Evolutionary conservation across 148 eudicot species (phyloP).

Genomic region (Persicaria maculosa): DNA sequence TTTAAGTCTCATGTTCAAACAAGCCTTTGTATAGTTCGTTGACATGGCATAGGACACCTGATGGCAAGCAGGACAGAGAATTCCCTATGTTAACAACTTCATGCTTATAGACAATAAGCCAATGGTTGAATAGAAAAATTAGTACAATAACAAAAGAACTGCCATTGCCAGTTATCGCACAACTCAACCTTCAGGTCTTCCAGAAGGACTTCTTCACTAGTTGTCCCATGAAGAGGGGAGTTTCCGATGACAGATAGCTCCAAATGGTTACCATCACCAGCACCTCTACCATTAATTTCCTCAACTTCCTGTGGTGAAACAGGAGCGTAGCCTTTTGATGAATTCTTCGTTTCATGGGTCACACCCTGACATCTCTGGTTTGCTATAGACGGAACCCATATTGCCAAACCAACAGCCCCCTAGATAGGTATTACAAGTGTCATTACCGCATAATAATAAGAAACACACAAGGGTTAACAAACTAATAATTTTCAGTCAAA

Average conservation of each 20-base stretch:
- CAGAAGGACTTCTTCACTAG: slow-evolving; percentile 47
- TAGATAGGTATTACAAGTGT: slow-evolving; percentile 20
- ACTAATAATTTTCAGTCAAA: no score
- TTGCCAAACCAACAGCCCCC: slow-evolving; percentile 98
- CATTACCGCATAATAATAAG: background rate
- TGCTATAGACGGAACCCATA: slow-evolving; percentile 96
- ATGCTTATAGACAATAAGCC: background rate
- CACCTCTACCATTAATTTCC: slow-evolving; percentile 29
- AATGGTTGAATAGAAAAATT: background rate
- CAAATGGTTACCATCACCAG: slow-evolving; percentile 37
- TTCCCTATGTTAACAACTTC: background rate
- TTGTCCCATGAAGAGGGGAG: slow-evolving; percentile 31
- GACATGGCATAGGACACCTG: slow-evolving; percentile 90
- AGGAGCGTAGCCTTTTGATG: slow-evolving; percentile 49
- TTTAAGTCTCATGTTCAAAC: slow-evolving; percentile 41
- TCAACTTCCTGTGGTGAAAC: slow-evolving; percentile 44
- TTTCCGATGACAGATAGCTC: slow-evolving; percentile 65
- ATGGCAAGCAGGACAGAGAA: slow-evolving; percentile 17
- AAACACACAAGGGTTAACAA: background rate
- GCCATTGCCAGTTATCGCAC: background rate
- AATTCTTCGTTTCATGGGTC: slow-evolving; percentile 36
- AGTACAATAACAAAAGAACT: background rate
- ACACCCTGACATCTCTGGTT: slow-evolving; percentile 53
- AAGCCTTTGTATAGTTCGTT: slow-evolving; percentile 45
- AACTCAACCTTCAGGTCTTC: slow-evolving; percentile 67